Conservation (phyloP, 176 grass and related monocot genomes). For the Phoenix dactylifera region DNA sequence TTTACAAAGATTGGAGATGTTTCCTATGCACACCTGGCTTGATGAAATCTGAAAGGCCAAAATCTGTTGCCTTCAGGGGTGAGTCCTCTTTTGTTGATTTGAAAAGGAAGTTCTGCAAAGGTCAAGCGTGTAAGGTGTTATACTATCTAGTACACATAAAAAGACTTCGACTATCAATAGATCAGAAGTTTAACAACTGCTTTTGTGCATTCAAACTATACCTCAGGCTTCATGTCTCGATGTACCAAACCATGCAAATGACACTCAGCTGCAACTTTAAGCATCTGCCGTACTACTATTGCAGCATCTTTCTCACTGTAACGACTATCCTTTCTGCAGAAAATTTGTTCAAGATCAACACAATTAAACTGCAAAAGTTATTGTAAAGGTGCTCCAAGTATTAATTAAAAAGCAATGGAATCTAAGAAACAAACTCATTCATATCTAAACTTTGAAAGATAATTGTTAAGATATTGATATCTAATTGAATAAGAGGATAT, state of each 20-base stretch:
- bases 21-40: constrained; percentile 53
- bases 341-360: neutral
- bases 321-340: constrained; percentile 73
- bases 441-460: too few relatives aligned
- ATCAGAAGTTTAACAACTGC: too few relatives aligned
- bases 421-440: too few relatives aligned
- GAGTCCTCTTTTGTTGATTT: constrained; percentile 78
- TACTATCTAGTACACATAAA: too few relatives aligned
- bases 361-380: neutral
- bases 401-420: neutral
- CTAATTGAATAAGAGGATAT: neutral
- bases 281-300: constrained; percentile 87
- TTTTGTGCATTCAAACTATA: constrained; percentile 10
- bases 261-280: constrained; percentile 96
- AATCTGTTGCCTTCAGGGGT: constrained; percentile 90
- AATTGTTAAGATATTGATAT: neutral
- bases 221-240: constrained; percentile 99
- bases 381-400: neutral
- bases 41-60: constrained; percentile 95
- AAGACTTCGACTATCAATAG: too few relatives aligned
- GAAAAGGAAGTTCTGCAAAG: constrained; percentile 87
- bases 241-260: constrained; percentile 96
- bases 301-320: constrained; percentile 98
- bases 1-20: constrained; percentile 14
- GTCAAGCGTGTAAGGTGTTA: neutral